These are phyloP conservation scores for Auxenochlorella protothecoides DNA, from an alignment of 139 green algal species.

Conservation along the genomic window DNA sequence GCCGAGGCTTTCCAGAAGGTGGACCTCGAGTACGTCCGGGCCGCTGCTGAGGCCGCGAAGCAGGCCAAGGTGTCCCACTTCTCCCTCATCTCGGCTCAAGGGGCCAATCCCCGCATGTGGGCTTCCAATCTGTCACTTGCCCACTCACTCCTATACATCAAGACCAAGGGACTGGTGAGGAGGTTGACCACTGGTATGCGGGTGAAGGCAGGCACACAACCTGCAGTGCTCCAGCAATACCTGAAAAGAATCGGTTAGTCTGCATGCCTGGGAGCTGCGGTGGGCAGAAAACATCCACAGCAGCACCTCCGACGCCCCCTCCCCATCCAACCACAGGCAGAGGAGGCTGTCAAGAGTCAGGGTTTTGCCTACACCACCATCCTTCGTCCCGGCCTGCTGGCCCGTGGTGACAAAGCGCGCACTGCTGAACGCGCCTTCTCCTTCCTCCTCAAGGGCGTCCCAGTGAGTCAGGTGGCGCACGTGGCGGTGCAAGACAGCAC, in stretches of 20 bases:
- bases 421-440: too few relatives aligned
- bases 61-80: conserved; percentile 23
- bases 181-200: too few relatives aligned
- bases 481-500: too few relatives aligned
- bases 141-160: conserved; percentile 20
- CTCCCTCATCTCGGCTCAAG: conserved; percentile 15
- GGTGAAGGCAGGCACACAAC: too few relatives aligned
- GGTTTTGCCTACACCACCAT: conserved; percentile 11
- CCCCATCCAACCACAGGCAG: conserved; percentile 16
- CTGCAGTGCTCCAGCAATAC: too few relatives aligned
- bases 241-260: too few relatives aligned
- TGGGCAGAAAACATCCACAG: too few relatives aligned
- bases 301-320: too few relatives aligned
- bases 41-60: conserved; percentile 30
- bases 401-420: conserved; percentile 1
- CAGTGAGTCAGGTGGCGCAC: too few relatives aligned
- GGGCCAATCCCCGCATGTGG: conserved; percentile 13
- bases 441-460: too few relatives aligned
- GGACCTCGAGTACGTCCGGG: conserved; percentile 44
- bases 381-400: conserved; percentile 20
- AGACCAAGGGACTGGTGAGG: too few relatives aligned
- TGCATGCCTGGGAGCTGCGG: too few relatives aligned
- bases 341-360: conserved; percentile 13
- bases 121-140: conserved; percentile 12
- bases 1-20: conserved; percentile 46